phyloP scores from a whole-genome alignment of 2,329 filamentous ascomycete genomes.

The Acephala macrosclerotiorum region DNA sequence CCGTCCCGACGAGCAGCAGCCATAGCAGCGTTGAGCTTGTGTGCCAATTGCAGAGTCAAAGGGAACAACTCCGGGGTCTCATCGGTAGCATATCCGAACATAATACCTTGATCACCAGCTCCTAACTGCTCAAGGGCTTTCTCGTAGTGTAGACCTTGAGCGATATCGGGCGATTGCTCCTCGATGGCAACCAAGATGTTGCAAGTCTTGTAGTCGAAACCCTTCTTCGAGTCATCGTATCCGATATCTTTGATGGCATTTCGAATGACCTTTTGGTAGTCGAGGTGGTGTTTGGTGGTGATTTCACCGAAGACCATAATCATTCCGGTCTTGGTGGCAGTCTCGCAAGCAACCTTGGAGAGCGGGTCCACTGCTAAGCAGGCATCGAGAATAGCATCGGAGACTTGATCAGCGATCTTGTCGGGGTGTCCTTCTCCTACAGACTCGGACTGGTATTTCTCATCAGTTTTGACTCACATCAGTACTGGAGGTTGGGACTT shows the following conservation, averaged over 20 bases:
- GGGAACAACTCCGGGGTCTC: conserved; percentile 98
- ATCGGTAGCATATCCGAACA: conserved; percentile 99
- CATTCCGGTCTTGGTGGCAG: conserved; percentile 99
- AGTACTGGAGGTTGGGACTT: conserved; percentile 43
- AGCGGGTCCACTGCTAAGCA: conserved; percentile 93
- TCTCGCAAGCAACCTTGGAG: conserved; percentile 99
- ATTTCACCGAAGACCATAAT: conserved; percentile 99
- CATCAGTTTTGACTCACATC: conserved; percentile 26
- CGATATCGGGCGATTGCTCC: conserved; percentile 98
- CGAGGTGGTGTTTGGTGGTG: conserved; percentile 91
- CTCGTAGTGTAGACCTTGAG: conserved; percentile 98
- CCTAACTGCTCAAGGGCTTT: conserved; percentile 97
- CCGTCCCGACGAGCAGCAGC: conserved; percentile 87
- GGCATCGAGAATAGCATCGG: conserved; percentile 97
- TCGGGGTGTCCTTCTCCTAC: conserved; percentile 92
- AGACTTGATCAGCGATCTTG: conserved; percentile 98
- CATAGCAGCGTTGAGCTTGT: conserved; percentile 98
- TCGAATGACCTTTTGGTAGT: conserved; percentile 99
- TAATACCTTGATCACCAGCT: conserved; percentile 99
- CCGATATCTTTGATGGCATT: conserved; percentile 97
- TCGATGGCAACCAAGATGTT: conserved; percentile 99
- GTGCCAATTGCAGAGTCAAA: conserved; percentile 89
- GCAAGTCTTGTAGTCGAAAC: conserved; percentile 99
- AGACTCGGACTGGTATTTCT: conserved; percentile 71
- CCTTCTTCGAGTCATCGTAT: conserved; percentile 96